Evolutionary conservation across 345 rosid genomes (phyloP), one percentile per base, ranked within the genome.

Genomic region (Viola odorata): DNA sequence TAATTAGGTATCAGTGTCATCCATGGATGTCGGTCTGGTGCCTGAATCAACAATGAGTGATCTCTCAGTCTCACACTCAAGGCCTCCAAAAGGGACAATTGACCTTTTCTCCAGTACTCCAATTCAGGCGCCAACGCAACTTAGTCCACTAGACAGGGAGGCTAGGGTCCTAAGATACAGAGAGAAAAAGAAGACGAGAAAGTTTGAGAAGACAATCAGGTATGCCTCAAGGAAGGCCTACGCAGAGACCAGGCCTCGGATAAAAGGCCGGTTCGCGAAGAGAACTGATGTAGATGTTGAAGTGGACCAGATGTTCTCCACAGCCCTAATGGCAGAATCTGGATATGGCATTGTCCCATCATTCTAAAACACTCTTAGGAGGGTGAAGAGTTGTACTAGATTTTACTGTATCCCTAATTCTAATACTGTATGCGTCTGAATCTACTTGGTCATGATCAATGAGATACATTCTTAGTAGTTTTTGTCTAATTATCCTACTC

Each of bases 171-270:
- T 87, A 13, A 84, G 98, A 63, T 91, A 91, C 84, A 91, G 86
- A 74, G 98, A 91, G 79, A 91, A 94, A 72, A 94, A 84, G 88
- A 94, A 94, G 81, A 75, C 74, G 0, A 77, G 99, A 61, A 94
- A 84, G 68, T 94, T 94, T 16, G 92, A 84, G 75, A 94, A 94
- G 79, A 94, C 99, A 12, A 94, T 90, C 61, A 77, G 99, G 81
- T 90, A 94, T 74, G 99, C 99, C 42, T 94, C 97, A 10, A 83
- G 99, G 73, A 90, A 94, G 76, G 97, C 99, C 4, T 90, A 94
- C 50, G 99, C 97, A 45, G 99, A 94, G 71, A 83, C 85, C 50
- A 82, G 99, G 58, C 99, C 97, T 8, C 71, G 99, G 40, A 83
- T 94, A 79, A 94, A 90, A 69, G 99, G 99, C 11, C 58, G 97